These are phyloP conservation scores for Petrea volubilis DNA, from an alignment of 257 asterid genomes.

Conservation along the genomic window DNA sequence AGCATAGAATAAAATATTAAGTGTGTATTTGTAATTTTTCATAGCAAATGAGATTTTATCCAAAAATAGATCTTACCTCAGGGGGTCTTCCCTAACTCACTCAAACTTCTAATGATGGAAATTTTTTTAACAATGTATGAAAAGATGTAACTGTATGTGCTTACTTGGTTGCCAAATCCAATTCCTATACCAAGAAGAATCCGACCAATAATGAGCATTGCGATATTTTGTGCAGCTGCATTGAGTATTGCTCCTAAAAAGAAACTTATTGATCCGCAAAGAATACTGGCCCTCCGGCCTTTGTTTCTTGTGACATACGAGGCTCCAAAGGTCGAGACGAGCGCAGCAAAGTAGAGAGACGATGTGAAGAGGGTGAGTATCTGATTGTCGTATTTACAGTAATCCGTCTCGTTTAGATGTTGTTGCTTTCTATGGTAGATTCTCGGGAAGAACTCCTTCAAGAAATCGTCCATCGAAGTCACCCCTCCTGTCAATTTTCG, in stretches of 20 bases:
- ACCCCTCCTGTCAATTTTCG: constrained; percentile 84
- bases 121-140: too few relatives aligned
- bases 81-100: too few relatives aligned
- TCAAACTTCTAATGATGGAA: too few relatives aligned
- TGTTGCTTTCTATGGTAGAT: constrained; percentile 56
- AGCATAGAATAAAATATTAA: too few relatives aligned
- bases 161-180: constrained; percentile 89
- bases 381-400: constrained; percentile 80
- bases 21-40: too few relatives aligned
- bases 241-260: constrained; percentile 62
- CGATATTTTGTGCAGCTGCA: constrained; percentile 54
- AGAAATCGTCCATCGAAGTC: constrained; percentile 81
- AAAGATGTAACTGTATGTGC: too few relatives aligned
- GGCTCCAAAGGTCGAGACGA: constrained; percentile 63
- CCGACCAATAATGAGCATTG: constrained; percentile 74
- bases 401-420: constrained; percentile 54
- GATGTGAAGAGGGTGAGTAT: constrained; percentile 83
- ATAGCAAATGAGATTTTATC: too few relatives aligned
- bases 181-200: constrained; percentile 78
- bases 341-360: constrained; percentile 75
- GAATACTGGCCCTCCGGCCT: constrained; percentile 66
- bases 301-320: constrained; percentile 58
- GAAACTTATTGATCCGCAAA: constrained; percentile 70
- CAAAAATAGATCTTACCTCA: too few relatives aligned
- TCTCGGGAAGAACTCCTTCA: constrained; percentile 65